Conservation (phyloP, 2,329 filamentous ascomycete species). For the Diaporthe sp. region DNA sequence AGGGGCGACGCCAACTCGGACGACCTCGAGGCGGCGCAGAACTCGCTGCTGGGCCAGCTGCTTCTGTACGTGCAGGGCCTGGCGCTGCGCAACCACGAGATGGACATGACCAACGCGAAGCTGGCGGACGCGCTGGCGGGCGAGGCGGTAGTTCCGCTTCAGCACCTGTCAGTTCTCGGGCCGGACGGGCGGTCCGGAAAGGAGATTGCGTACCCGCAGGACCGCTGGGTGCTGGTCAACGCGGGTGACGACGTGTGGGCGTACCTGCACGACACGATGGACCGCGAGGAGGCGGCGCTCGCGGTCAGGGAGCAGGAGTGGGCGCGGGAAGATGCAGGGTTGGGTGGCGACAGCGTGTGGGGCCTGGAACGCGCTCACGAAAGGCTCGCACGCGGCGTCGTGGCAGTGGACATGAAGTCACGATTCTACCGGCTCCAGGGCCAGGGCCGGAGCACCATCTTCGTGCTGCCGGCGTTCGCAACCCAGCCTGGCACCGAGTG, state of each 20-base stretch:
- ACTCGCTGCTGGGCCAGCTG: slow-evolving; percentile 67
- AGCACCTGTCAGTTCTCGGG: slow-evolving; percentile 64
- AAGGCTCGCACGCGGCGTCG: slow-evolving; percentile 55
- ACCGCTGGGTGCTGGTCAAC: slow-evolving; percentile 66
- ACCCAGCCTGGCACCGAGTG: slow-evolving; percentile 56
- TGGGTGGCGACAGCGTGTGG: slow-evolving; percentile 53
- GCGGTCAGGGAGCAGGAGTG: slow-evolving; percentile 47
- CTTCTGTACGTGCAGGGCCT: slow-evolving; percentile 65
- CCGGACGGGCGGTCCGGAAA: slow-evolving; percentile 63
- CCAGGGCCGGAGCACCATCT: slow-evolving; percentile 58
- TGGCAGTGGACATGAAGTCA: slow-evolving; percentile 59
- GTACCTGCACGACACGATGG: slow-evolving; percentile 58
- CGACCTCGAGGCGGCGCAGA: slow-evolving; percentile 56
- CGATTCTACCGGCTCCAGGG: slow-evolving; percentile 63
- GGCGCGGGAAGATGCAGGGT: slow-evolving; percentile 44
- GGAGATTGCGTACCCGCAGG: slow-evolving; percentile 64
- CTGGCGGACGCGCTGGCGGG: slow-evolving; percentile 59
- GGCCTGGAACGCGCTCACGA: slow-evolving; percentile 41
- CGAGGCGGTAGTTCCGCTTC: slow-evolving; percentile 60
- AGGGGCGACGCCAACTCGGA: slow-evolving; percentile 44
- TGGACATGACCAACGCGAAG: slow-evolving; percentile 64
- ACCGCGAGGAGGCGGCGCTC: slow-evolving; percentile 55
- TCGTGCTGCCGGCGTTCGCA: slow-evolving; percentile 62
- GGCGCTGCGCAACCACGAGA: slow-evolving; percentile 64
- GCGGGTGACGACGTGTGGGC: slow-evolving; percentile 61